A percentile compares a stretch with the other conserved stretches of the same genome.
Conservation (phyloP, 1,139 yeast genomes). For the Saccharomyces pastorianus region DNA sequence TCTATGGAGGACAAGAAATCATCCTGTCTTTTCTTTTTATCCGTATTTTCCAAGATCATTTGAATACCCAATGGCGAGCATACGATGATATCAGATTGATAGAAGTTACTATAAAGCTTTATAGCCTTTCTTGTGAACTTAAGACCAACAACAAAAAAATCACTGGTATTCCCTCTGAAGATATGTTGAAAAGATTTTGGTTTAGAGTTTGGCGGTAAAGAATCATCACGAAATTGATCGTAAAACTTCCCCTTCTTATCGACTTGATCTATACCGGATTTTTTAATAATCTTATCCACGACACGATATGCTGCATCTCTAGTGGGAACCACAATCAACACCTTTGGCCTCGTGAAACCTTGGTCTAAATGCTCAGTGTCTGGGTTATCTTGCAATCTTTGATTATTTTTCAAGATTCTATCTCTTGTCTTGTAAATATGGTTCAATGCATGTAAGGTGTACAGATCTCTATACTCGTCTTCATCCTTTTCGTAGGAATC, state of each 20-base stretch:
- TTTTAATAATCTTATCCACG: conserved; percentile 50
- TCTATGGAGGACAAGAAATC: conserved; percentile 90
- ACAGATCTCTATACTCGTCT: conserved; percentile 51
- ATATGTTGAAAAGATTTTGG: conserved; percentile 76
- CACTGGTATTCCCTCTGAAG: conserved; percentile 86
- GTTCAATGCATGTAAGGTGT: conserved; percentile 65
- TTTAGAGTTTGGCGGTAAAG: conserved; percentile 46
- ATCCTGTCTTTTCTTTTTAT: conserved; percentile 44
- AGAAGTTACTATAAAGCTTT: conserved; percentile 76
- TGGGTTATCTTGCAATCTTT: conserved; percentile 40
- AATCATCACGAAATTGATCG: conserved; percentile 54
- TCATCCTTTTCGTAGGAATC: conserved; percentile 37
- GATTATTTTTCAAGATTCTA: conserved; percentile 64
- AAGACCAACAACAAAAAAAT: conserved; percentile 81
- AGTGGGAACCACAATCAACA: conserved; percentile 74
- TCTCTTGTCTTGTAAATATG: conserved; percentile 85
- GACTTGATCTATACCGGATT: conserved; percentile 64
- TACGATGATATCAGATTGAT: conserved; percentile 73
- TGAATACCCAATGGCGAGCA: conserved; percentile 92
- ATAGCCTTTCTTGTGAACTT: conserved; percentile 84
- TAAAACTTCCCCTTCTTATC: conserved; percentile 75
- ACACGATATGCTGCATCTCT: conserved; percentile 68
- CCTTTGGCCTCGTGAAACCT: conserved; percentile 92
- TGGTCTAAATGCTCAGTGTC: conserved; percentile 69
- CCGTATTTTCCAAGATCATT: conserved; percentile 54